Percentiles rank a stretch among this genome's conserved stretches.
Conservation (phyloP, 164 flowering plant species). For the Sextonia rubra region DNA sequence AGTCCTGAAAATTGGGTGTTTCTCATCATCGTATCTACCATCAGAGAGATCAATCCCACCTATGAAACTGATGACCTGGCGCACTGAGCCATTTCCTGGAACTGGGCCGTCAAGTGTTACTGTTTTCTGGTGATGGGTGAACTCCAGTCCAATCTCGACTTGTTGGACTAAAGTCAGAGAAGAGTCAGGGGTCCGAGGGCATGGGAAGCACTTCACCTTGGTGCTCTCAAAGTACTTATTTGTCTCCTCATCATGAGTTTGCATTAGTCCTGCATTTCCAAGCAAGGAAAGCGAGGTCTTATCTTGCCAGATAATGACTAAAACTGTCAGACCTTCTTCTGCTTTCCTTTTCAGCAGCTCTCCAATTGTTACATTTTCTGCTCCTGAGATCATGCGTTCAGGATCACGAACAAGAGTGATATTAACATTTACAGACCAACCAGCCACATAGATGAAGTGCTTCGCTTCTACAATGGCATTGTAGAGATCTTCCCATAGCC, state of each 20-base stretch:
- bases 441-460: slow-evolving; percentile 73
- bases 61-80: slow-evolving; percentile 53
- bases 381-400: slow-evolving; percentile 28
- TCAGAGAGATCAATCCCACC: slow-evolving; percentile 82
- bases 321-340: slow-evolving; percentile 28
- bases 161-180: slow-evolving; percentile 37
- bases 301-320: slow-evolving; percentile 75
- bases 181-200: slow-evolving; percentile 51
- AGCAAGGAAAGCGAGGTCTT: slow-evolving; percentile 35
- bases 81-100: slow-evolving; percentile 15
- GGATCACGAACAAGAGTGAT: slow-evolving; percentile 56
- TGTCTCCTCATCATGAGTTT: slow-evolving; percentile 63
- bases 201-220: slow-evolving; percentile 45
- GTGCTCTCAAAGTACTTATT: slow-evolving; percentile 38
- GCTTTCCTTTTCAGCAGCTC: slow-evolving; percentile 48
- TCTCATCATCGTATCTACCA: slow-evolving; percentile 58
- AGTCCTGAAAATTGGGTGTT: slow-evolving; percentile 56
- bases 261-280: slow-evolving; percentile 55
- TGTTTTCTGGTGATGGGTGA: slow-evolving; percentile 69
- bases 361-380: slow-evolving; percentile 39
- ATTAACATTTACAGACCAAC: slow-evolving; percentile 76
- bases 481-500: slow-evolving; percentile 81
- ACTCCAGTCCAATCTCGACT: slow-evolving; percentile 35
- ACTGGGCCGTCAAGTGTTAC: slow-evolving; percentile 42
- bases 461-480: slow-evolving; percentile 74